A percentile compares a stretch with the other conserved stretches of the same genome.
These are phyloP conservation scores for Chloris gayana DNA, from an alignment of 176 grass and related monocot species.

Conservation along the genomic window DNA sequence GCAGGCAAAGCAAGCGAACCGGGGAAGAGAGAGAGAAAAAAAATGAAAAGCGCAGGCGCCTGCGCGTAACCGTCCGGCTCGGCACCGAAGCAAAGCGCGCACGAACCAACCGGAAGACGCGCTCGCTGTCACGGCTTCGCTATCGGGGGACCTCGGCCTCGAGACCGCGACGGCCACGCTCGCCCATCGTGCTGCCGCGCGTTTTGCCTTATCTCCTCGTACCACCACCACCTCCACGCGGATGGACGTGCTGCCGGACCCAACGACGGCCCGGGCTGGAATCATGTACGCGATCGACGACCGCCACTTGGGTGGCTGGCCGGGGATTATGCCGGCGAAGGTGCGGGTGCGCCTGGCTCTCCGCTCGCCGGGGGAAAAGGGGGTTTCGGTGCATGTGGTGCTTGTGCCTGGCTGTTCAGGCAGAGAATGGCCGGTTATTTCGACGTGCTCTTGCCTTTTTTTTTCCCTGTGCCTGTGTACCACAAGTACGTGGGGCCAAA, in stretches of 20 bases:
- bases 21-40: no score
- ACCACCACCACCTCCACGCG: background rate
- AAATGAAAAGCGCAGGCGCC: background rate
- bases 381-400: background rate
- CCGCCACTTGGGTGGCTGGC: background rate
- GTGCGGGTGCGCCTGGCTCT: background rate
- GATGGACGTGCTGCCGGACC: no score
- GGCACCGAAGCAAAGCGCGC: background rate
- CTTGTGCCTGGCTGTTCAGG: conserved; percentile 9
- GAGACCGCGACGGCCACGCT: conserved; percentile 16
- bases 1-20: background rate
- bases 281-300: background rate
- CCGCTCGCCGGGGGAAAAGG: background rate
- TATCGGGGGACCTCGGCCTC: background rate
- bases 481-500: no score
- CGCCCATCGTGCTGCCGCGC: background rate
- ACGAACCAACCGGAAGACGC: background rate
- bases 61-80: background rate
- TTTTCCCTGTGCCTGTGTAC: no score
- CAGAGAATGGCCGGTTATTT: background rate
- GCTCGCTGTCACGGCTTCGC: background rate
- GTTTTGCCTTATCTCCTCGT: conserved; percentile 35
- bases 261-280: background rate
- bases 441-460: background rate
- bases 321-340: conserved; percentile 17